Conservation (phyloP, 2,329 filamentous ascomycete genomes). For the Tolypocladium paradoxum region DNA sequence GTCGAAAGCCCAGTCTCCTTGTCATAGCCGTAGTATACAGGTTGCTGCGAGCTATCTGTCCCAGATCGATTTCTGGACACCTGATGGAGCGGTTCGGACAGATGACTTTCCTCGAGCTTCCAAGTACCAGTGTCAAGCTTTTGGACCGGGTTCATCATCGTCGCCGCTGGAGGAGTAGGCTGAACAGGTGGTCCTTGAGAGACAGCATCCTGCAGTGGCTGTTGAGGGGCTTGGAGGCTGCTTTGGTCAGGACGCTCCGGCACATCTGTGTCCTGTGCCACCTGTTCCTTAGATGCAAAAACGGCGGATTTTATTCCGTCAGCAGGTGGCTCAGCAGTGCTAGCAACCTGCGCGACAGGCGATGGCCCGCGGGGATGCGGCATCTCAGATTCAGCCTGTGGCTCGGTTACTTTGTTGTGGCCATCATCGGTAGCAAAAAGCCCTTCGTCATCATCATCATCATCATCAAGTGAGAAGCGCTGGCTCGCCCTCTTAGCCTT, state of each 20-base stretch:
- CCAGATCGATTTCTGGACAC: constrained; percentile 22
- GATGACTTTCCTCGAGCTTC: constrained; percentile 44
- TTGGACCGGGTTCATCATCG: constrained; percentile 26
- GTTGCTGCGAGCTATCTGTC: constrained; percentile 18
- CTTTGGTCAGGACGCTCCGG: not conserved
- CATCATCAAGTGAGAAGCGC: constrained; percentile 20
- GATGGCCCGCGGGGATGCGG: not conserved
- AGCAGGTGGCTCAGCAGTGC: not conserved
- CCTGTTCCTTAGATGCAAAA: not conserved
- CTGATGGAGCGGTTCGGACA: constrained; percentile 36
- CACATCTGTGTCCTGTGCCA: not conserved
- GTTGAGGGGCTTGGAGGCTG: not conserved
- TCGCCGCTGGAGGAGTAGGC: not conserved
- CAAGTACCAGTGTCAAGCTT: constrained; percentile 35
- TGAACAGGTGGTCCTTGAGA: not conserved
- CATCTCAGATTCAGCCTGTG: not conserved
- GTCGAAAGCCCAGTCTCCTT: constrained; percentile 36
- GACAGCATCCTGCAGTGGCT: not conserved
- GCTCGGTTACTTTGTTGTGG: not conserved
- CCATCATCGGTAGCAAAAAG: not conserved
- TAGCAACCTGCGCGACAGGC: not conserved
- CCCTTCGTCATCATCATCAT: constrained; percentile 20
- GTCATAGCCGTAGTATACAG: constrained; percentile 30
- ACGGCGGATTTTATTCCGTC: not conserved
- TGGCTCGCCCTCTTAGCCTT: constrained; percentile 22